A percentile compares a stretch with the other conserved stretches of the same genome.
phyloP scores from a whole-genome alignment of 768 basidiomycete species.

The Pleurotus giganteus region DNA sequence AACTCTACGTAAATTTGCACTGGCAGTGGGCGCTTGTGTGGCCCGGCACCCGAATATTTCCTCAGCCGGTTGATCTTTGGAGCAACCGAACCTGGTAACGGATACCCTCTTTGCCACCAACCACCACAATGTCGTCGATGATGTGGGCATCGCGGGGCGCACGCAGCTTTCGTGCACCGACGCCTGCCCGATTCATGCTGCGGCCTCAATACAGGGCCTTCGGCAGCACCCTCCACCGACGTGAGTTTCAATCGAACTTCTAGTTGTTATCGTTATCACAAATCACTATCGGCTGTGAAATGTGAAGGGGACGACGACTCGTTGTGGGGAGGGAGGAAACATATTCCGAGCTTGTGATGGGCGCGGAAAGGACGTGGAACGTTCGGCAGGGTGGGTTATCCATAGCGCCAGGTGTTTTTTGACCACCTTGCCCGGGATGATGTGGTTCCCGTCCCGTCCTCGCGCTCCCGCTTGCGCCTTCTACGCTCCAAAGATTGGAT shows the following conservation, averaged over 20 bases:
- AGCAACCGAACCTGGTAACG: not conserved
- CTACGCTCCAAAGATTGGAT: no score
- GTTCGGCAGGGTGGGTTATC: no score
- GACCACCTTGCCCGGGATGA: not conserved
- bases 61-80: not conserved
- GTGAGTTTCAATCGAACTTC: not conserved
- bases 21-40: conserved; percentile 5
- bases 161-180: not conserved
- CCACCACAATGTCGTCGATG: conserved; percentile 6
- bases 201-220: conserved; percentile 9
- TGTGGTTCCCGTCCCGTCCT: conserved; percentile 3
- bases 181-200: not conserved
- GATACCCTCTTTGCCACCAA: not conserved
- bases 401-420: not conserved
- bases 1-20: not conserved
- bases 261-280: not conserved
- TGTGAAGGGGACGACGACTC: not conserved
- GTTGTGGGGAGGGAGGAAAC: not conserved
- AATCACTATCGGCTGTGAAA: not conserved
- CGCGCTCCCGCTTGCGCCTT: not conserved
- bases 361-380: not conserved
- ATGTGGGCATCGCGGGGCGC: conserved; percentile 6
- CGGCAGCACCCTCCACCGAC: conserved; percentile 9
- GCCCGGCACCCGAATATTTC: not conserved
- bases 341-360: not conserved